Evolutionary conservation across 257 asterid species (phyloP).

Genomic region (Apocynum venetum): DNA sequence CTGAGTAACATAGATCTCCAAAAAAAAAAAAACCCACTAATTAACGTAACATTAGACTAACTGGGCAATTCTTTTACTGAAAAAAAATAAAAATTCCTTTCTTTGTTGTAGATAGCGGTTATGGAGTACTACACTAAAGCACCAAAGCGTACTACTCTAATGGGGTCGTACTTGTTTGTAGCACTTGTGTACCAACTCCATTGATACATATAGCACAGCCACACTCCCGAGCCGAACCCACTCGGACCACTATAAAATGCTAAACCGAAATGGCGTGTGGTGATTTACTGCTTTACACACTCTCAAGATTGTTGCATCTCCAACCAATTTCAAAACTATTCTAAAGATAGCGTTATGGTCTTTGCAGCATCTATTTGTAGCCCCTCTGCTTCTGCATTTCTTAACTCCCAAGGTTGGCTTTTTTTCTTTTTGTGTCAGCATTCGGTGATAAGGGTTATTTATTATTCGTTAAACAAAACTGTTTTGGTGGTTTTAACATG

Average conservation of each 20-base stretch:
- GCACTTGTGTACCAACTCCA: not conserved
- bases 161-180: not conserved
- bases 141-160: not conserved
- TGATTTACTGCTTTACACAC: not conserved
- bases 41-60: too few relatives aligned
- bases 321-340: not conserved
- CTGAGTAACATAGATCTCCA: too few relatives aligned
- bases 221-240: not conserved
- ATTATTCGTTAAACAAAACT: not conserved
- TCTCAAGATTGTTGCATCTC: not conserved
- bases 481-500: not conserved
- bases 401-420: slow-evolving; percentile 34
- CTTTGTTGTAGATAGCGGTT: not conserved
- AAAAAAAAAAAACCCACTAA: too few relatives aligned
- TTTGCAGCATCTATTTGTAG: slow-evolving; percentile 34
- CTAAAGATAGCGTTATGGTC: slow-evolving; percentile 13
- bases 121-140: not conserved
- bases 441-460: not conserved
- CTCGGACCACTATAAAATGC: not conserved
- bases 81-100: too few relatives aligned
- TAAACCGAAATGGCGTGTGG: not conserved
- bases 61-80: too few relatives aligned
- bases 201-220: not conserved
- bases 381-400: slow-evolving; percentile 34
- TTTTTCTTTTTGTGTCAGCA: not conserved